phyloP scores from a whole-genome alignment of 805 yeast species.

The Suhomyces sp. region DNA sequence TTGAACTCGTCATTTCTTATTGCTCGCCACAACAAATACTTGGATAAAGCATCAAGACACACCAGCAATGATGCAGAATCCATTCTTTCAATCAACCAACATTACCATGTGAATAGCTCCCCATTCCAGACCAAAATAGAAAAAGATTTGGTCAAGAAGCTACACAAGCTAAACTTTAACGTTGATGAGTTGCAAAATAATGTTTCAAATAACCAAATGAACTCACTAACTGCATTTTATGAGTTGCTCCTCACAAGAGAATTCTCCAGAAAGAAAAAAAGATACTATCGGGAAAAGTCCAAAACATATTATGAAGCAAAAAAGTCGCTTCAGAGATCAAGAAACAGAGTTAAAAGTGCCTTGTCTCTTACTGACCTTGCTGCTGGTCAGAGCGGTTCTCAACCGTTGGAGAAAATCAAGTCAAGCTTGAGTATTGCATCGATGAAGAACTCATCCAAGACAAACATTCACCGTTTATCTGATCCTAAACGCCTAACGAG shows the following conservation, averaged over 20 bases:
- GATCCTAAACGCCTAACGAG: conserved; percentile 4
- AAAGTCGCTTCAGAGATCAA: conserved; percentile 28
- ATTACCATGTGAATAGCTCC: conserved; percentile 26
- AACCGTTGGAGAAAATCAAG: conserved; percentile 38
- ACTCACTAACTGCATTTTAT: conserved; percentile 74
- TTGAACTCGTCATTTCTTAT: conserved; percentile 34
- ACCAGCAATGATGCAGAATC: conserved; percentile 33
- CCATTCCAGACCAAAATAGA: conserved; percentile 64
- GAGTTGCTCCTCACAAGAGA: conserved; percentile 59
- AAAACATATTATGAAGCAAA: conserved; percentile 32
- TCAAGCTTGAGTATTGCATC: conserved; percentile 35
- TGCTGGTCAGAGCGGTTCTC: conserved; percentile 17
- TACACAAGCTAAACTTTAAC: conserved; percentile 63
- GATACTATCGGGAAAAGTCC: conserved; percentile 28
- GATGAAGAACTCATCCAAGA: conserved; percentile 12
- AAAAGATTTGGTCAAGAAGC: conserved; percentile 53
- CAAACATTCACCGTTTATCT: conserved; percentile 3
- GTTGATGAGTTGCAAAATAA: conserved; percentile 56
- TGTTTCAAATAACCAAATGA: conserved; percentile 59
- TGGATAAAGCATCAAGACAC: conserved; percentile 15
- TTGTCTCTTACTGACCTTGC: conserved; percentile 33
- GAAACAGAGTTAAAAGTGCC: conserved; percentile 35
- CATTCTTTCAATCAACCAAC: conserved; percentile 37
- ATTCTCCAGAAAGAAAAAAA: conserved; percentile 30
- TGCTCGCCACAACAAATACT: conserved; percentile 27